Evolutionary conservation across 371 early-diverging fungal species (phyloP).

Genomic region (Sporodiniella umbellata): DNA sequence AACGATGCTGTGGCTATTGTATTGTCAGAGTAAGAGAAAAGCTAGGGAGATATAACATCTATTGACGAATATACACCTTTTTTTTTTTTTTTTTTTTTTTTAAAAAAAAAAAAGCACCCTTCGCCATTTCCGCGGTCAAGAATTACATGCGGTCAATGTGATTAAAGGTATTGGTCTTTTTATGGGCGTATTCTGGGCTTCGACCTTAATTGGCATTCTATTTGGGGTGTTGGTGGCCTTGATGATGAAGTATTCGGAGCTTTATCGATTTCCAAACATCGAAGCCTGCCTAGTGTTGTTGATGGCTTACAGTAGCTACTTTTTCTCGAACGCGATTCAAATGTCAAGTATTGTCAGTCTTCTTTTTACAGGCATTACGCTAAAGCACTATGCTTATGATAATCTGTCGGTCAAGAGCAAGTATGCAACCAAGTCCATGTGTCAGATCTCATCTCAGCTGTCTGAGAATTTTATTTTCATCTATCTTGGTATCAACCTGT

Average conservation of each 20-base stretch:
- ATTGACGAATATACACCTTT: background rate
- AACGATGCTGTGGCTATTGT: slow-evolving; percentile 97
- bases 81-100: too few species aligned
- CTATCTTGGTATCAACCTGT: slow-evolving; percentile 89
- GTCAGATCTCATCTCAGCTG: slow-evolving; percentile 85
- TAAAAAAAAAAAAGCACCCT: slow-evolving; percentile 73
- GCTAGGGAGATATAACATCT: too few species aligned
- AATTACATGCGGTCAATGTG: slow-evolving; percentile 68
- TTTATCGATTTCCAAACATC: slow-evolving; percentile 73
- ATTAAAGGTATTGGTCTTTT: slow-evolving; percentile 73
- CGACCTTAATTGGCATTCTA: slow-evolving; percentile 77
- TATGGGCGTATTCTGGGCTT: slow-evolving; percentile 78
- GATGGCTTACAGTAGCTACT: slow-evolving; percentile 87
- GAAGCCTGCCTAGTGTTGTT: slow-evolving; percentile 83
- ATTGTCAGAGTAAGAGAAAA: slow-evolving; percentile 66
- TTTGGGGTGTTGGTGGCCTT: slow-evolving; percentile 77
- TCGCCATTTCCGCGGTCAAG: slow-evolving; percentile 75
- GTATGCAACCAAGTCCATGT: slow-evolving; percentile 82
- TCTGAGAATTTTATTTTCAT: slow-evolving; percentile 96
- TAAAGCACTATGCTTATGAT: slow-evolving; percentile 91
- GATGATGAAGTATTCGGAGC: slow-evolving; percentile 75
- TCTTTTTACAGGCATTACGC: slow-evolving; percentile 89
- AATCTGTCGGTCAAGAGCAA: slow-evolving; percentile 77
- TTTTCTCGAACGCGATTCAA: slow-evolving; percentile 83
- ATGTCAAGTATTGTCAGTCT: slow-evolving; percentile 92